Evolutionary conservation across 2,329 filamentous ascomycete genomes (phyloP).

Genomic region (Ophiostoma fasciatum): DNA sequence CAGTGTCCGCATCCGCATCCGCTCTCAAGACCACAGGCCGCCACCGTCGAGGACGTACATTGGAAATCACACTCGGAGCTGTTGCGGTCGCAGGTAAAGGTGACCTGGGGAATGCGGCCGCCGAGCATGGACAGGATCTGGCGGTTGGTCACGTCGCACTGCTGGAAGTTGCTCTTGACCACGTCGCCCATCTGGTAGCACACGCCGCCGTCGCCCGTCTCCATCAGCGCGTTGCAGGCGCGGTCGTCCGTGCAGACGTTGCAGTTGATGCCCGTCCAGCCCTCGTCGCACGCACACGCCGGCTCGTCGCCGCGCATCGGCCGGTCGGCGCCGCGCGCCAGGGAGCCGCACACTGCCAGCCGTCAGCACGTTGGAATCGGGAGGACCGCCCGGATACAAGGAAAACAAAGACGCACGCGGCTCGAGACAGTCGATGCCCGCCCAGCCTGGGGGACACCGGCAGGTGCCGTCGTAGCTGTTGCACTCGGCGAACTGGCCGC

Average conservation of each 20-base stretch:
- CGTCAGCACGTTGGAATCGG: not conserved
- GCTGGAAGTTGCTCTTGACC: constrained; percentile 90
- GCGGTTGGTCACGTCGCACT: constrained; percentile 92
- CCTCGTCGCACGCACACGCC: constrained; percentile 74
- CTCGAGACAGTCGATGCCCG: constrained; percentile 81
- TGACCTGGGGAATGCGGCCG: constrained; percentile 77
- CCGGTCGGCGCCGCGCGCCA: constrained; percentile 67
- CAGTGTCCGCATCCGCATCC: too few relatives aligned
- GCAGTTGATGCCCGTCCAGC: constrained; percentile 96
- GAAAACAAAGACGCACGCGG: constrained; percentile 39
- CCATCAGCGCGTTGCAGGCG: constrained; percentile 81
- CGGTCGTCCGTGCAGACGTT: constrained; percentile 78
- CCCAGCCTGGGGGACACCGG: constrained; percentile 80
- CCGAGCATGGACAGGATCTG: constrained; percentile 83
- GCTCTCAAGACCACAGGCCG: not conserved
- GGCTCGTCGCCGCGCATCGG: constrained; percentile 48
- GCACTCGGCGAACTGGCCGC: constrained; percentile 79
- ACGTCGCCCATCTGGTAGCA: constrained; percentile 87
- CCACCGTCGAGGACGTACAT: constrained; percentile 38
- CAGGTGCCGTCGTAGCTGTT: constrained; percentile 88
- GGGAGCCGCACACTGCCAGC: constrained; percentile 63
- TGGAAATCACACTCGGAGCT: constrained; percentile 81
- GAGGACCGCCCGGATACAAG: too few relatives aligned
- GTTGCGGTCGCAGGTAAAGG: constrained; percentile 74
- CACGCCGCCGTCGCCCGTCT: constrained; percentile 63